These are phyloP conservation scores for Diaporthe citri DNA, from an alignment of 2,329 filamentous ascomycete genomes.

Conservation along the genomic window DNA sequence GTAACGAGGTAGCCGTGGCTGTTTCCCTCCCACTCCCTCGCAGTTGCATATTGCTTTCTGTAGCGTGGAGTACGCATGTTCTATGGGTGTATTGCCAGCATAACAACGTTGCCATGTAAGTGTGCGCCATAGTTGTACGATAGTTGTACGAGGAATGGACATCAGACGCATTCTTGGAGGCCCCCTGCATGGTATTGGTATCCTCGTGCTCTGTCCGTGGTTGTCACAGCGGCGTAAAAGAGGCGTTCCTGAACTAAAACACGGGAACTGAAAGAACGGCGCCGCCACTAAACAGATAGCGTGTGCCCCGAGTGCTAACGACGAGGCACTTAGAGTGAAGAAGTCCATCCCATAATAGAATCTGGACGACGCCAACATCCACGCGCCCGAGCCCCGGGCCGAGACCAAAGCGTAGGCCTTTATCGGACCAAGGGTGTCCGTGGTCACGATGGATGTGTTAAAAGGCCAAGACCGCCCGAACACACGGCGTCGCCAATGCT, in stretches of 20 bases:
- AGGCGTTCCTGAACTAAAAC: constrained; percentile 24
- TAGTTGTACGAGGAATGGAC: no score
- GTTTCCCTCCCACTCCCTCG: background rate
- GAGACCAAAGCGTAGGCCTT: constrained; percentile 10
- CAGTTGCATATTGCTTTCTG: background rate
- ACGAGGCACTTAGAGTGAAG: background rate
- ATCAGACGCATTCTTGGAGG: background rate
- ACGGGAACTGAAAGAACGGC: constrained; percentile 13
- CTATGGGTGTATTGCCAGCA: background rate
- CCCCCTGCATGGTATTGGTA: background rate
- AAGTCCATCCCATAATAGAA: constrained; percentile 10
- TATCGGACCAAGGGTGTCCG: background rate
- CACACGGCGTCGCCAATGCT: background rate
- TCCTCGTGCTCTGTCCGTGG: background rate
- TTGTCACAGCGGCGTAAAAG: background rate
- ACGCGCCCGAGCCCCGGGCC: constrained; percentile 7
- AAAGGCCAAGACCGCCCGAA: constrained; percentile 16
- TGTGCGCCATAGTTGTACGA: background rate
- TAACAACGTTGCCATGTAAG: background rate
- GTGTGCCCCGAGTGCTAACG: background rate
- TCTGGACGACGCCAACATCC: constrained; percentile 1
- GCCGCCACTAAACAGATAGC: background rate
- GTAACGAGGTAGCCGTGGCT: background rate
- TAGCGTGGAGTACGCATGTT: no score
- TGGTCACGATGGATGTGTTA: constrained; percentile 2